Conservation (phyloP, 2,329 filamentous ascomycete genomes). For the Macrophomina tecta region DNA sequence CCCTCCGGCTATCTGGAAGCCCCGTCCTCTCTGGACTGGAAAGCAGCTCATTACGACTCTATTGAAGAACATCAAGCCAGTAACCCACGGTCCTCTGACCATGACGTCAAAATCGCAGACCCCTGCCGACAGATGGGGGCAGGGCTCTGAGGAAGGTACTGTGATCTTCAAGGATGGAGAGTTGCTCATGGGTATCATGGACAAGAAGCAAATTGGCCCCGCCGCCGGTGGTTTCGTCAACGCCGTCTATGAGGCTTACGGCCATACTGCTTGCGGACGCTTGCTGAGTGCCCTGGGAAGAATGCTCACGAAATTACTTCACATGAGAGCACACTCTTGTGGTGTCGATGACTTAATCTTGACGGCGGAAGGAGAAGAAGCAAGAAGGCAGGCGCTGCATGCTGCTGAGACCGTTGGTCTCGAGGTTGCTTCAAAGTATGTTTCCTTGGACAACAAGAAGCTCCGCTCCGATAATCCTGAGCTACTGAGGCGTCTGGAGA, state of each 20-base stretch:
- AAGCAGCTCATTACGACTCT: conserved; percentile 96
- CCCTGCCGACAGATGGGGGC: conserved; percentile 79
- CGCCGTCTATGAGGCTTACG: conserved; percentile 90
- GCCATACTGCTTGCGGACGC: conserved; percentile 83
- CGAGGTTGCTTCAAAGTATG: conserved; percentile 83
- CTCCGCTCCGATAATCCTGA: conserved; percentile 71
- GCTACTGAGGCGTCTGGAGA: conserved; percentile 79
- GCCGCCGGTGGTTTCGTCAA: conserved; percentile 87
- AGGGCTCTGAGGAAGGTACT: conserved; percentile 74
- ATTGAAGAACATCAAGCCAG: conserved; percentile 86
- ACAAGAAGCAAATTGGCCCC: conserved; percentile 94
- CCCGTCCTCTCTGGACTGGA: conserved; percentile 84
- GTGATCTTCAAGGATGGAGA: conserved; percentile 88
- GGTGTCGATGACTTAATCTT: conserved; percentile 95
- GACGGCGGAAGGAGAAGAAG: conserved; percentile 76
- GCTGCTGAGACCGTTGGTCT: conserved; percentile 74
- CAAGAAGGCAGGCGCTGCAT: conserved; percentile 71
- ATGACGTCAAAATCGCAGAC: conserved; percentile 82
- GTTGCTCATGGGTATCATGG: conserved; percentile 86
- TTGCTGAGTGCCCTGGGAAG: conserved; percentile 88
- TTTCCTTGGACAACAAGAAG: conserved; percentile 74
- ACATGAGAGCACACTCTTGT: conserved; percentile 95
- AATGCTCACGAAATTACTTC: conserved; percentile 84
- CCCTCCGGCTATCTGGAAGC: conserved; percentile 81
- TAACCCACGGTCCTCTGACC: conserved; percentile 75